A percentile compares a stretch with the other conserved stretches of the same genome.
phyloP scores from a whole-genome alignment of 2,329 filamentous ascomycete species.

The Sporothrix sp. region DNA sequence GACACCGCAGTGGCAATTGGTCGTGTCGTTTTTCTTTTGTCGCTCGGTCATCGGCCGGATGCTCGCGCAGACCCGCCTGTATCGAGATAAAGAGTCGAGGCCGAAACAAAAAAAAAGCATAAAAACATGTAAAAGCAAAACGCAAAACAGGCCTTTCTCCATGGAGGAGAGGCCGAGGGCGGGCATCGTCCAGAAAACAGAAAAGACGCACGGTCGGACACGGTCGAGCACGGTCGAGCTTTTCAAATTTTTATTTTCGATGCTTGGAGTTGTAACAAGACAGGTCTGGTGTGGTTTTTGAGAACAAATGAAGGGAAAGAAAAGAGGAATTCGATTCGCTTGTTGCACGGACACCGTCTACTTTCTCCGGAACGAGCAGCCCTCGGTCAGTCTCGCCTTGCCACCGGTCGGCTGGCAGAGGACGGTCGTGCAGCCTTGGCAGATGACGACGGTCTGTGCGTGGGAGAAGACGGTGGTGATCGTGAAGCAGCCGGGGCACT shows the following conservation, averaged over 20 bases:
- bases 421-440: conserved; percentile 98
- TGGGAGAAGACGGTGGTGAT: conserved; percentile 99
- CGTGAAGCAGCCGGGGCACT: conserved; percentile 99
- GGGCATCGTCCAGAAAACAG: too few species aligned
- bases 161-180: neutral
- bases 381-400: conserved; percentile 97
- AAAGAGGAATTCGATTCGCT: conserved; percentile 2
- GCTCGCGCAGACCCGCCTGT: neutral
- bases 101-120: neutral
- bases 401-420: conserved; percentile 99
- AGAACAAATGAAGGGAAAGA: neutral
- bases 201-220: neutral
- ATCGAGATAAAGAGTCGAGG: conserved; percentile 6
- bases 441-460: conserved; percentile 99
- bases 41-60: conserved; percentile 5
- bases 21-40: conserved; percentile 6
- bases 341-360: conserved; percentile 44
- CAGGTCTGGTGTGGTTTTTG: conserved; percentile 4
- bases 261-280: conserved; percentile 3
- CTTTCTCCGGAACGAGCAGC: conserved; percentile 99
- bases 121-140: neutral
- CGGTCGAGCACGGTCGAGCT: neutral
- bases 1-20: neutral
- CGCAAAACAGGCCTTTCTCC: neutral
- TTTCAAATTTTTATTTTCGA: neutral